phyloP scores from a whole-genome alignment of 768 basidiomycete species.

The Termitomyces sp. region DNA sequence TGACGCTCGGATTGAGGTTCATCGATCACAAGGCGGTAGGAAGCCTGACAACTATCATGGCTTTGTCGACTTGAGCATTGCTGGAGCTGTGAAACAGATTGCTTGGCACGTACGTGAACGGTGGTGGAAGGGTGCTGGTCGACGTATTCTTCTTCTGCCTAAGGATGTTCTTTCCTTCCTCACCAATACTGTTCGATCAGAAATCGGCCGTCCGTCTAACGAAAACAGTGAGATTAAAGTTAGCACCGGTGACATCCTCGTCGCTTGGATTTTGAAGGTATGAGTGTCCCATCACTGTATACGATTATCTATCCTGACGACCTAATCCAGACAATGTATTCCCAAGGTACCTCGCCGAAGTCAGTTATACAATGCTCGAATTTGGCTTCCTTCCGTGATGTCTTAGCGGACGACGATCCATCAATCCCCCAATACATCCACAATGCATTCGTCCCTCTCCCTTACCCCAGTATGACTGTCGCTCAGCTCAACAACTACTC shows the following conservation, averaged over 20 bases:
- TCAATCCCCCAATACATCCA: slow-evolving; percentile 27
- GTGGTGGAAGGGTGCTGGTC: slow-evolving; percentile 33
- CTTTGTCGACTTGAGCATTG: slow-evolving; percentile 26
- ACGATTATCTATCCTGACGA: neutral
- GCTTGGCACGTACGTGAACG: slow-evolving; percentile 33
- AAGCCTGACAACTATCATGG: slow-evolving; percentile 13
- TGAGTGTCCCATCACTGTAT: neutral
- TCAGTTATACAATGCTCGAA: slow-evolving; percentile 33
- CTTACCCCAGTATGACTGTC: slow-evolving; percentile 36
- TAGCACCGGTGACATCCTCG: slow-evolving; percentile 35
- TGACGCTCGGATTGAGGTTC: slow-evolving; percentile 12
- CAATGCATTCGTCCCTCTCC: slow-evolving; percentile 36
- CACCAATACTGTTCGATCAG: slow-evolving; percentile 25
- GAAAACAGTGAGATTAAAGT: slow-evolving; percentile 17
- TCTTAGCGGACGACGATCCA: slow-evolving; percentile 20
- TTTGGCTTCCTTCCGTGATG: slow-evolving; percentile 32
- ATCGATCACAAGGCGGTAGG: neutral
- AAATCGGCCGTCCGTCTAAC: slow-evolving; percentile 16
- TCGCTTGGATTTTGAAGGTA: slow-evolving; percentile 40
- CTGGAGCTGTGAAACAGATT: slow-evolving; percentile 26
- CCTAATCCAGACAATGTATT: slow-evolving; percentile 29
- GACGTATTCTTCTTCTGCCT: slow-evolving; percentile 31
- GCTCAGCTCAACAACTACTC: slow-evolving; percentile 26
- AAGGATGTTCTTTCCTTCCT: slow-evolving; percentile 23
- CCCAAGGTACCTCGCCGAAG: slow-evolving; percentile 23